Evolutionary conservation across 495 filamentous ascomycete genomes (phyloP).

Genomic region (Tuber indicum): DNA sequence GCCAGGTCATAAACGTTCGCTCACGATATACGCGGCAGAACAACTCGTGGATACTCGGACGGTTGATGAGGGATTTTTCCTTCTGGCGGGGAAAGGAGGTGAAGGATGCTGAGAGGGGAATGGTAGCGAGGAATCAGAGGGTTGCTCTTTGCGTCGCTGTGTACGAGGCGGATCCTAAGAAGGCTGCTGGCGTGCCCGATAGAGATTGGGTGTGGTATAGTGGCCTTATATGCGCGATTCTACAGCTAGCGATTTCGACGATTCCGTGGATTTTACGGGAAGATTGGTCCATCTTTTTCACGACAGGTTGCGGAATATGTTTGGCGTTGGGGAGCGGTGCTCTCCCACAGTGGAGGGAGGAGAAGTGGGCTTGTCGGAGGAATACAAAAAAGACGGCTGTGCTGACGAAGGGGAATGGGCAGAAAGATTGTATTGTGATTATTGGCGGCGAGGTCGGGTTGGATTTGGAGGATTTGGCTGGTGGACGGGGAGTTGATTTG

Average conservation of each 20-base stretch:
- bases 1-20: slow-evolving; percentile 47
- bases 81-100: slow-evolving; percentile 2
- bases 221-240: slow-evolving; percentile 42
- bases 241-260: slow-evolving; percentile 49
- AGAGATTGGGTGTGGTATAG: slow-evolving; percentile 43
- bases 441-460: slow-evolving; percentile 43
- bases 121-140: slow-evolving; percentile 1
- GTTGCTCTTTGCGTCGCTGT: slow-evolving; percentile 29
- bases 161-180: slow-evolving; percentile 14
- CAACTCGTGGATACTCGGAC: slow-evolving; percentile 49
- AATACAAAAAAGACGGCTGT: slow-evolving; percentile 40
- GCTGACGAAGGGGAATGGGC: slow-evolving; percentile 48
- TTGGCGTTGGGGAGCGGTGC: slow-evolving; percentile 43
- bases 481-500: slow-evolving; percentile 10
- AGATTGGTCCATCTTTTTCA: slow-evolving; percentile 48
- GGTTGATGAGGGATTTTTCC: slow-evolving; percentile 50
- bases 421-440: slow-evolving; percentile 47
- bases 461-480: slow-evolving; percentile 49
- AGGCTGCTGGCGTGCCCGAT: slow-evolving; percentile 12
- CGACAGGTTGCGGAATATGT: slow-evolving; percentile 45
- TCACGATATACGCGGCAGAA: slow-evolving; percentile 47
- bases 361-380: slow-evolving; percentile 49
- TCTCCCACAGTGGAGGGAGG: slow-evolving; percentile 49
- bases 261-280: slow-evolving; percentile 46
- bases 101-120: neutral